phyloP scores from a whole-genome alignment of 345 rosid species.

The Hypericum perforatum region DNA sequence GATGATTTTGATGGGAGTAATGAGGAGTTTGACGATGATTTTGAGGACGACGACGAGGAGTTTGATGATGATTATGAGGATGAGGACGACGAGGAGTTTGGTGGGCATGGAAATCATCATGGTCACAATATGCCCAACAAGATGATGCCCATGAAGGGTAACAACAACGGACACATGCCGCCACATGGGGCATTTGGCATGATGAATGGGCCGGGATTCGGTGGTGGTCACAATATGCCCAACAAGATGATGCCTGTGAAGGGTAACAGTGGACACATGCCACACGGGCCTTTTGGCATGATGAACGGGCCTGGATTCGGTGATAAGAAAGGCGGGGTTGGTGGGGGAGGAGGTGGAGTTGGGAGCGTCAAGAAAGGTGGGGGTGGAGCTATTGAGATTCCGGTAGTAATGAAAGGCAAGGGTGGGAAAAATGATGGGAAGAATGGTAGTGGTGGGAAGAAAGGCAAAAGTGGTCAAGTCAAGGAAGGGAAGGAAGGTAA shows the following conservation, averaged over 20 bases:
- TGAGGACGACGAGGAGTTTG: conserved; percentile 28
- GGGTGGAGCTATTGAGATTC: conserved; percentile 36
- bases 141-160: conserved; percentile 30
- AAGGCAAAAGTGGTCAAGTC: conserved; percentile 12
- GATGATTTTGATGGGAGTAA: conserved; percentile 25
- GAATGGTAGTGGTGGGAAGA: conserved; percentile 23
- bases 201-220: conserved; percentile 32
- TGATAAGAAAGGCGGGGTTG: conserved; percentile 15
- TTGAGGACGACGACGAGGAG: conserved; percentile 18
- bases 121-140: conserved; percentile 19
- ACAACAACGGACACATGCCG: conserved; percentile 12
- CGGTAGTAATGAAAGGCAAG: conserved; percentile 41
- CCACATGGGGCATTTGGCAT: conserved; percentile 4
- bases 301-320: conserved; percentile 6
- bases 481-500: conserved; percentile 12
- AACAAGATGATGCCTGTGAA: conserved; percentile 13
- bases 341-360: conserved; percentile 2
- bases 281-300: conserved; percentile 14
- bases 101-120: conserved; percentile 30
- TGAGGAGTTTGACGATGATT: conserved; percentile 15
- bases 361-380: conserved; percentile 27
- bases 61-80: conserved; percentile 31
- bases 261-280: conserved; percentile 8
- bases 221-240: conserved; percentile 1
- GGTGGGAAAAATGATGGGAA: conserved; percentile 19